phyloP scores from a whole-genome alignment of 345 rosid genomes.

The Balakata baccata region DNA sequence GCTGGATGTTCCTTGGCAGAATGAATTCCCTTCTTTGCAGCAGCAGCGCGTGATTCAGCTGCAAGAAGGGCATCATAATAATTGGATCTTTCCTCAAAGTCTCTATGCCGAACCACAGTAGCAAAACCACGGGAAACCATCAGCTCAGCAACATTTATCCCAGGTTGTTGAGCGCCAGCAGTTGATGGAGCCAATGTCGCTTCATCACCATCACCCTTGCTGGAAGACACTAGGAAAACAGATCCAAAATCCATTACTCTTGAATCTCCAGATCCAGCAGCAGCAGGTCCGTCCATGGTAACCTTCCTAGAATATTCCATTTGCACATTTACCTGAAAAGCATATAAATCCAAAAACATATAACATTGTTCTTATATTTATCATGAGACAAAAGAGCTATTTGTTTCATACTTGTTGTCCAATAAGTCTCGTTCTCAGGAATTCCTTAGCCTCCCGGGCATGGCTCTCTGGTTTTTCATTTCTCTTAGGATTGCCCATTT shows the following conservation, averaged over 20 bases:
- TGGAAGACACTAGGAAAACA: slow-evolving; percentile 60
- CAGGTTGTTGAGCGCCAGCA: slow-evolving; percentile 46
- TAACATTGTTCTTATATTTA: not conserved
- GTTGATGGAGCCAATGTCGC: slow-evolving; percentile 43
- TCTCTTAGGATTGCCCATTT: slow-evolving; percentile 80
- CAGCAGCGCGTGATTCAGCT: slow-evolving; percentile 81
- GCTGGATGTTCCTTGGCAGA: slow-evolving; percentile 77
- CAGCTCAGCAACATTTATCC: slow-evolving; percentile 78
- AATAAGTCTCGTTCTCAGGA: slow-evolving; percentile 72
- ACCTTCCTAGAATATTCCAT: slow-evolving; percentile 97
- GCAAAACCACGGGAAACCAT: slow-evolving; percentile 78
- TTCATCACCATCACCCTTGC: slow-evolving; percentile 58
- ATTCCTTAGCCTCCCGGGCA: slow-evolving; percentile 92
- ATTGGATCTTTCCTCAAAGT: slow-evolving; percentile 95
- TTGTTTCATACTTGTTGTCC: slow-evolving; percentile 58
- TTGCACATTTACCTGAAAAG: slow-evolving; percentile 69
- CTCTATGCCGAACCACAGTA: slow-evolving; percentile 76
- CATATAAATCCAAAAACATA: not conserved
- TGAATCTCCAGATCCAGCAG: slow-evolving; percentile 60
- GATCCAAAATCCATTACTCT: slow-evolving; percentile 96
- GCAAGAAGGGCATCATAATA: slow-evolving; percentile 85
- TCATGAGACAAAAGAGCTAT: not conserved
- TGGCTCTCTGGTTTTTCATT: slow-evolving; percentile 89
- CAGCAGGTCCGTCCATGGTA: slow-evolving; percentile 49
- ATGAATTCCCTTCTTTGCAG: slow-evolving; percentile 77